These are phyloP conservation scores for Adansonia digitata DNA, from an alignment of 345 rosid species.

Conservation along the genomic window DNA sequence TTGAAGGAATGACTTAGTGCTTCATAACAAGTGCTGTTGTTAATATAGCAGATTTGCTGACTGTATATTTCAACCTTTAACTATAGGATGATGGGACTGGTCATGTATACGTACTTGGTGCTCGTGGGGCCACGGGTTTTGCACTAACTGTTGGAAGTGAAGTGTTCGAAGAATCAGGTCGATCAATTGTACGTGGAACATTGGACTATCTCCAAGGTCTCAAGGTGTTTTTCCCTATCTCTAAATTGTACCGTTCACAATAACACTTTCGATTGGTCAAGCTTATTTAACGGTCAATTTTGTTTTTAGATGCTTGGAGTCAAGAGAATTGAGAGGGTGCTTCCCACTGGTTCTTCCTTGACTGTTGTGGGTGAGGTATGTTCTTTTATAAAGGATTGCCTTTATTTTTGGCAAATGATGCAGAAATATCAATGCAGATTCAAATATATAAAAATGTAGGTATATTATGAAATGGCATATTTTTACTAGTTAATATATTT, in stretches of 20 bases:
- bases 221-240: conserved; percentile 46
- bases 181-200: conserved; percentile 89
- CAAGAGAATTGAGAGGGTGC: conserved; percentile 87
- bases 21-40: not conserved
- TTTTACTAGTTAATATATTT: not conserved
- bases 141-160: conserved; percentile 66
- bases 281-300: conserved; percentile 17
- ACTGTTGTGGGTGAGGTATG: conserved; percentile 97
- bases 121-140: conserved; percentile 67
- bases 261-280: not conserved
- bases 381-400: not conserved
- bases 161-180: conserved; percentile 85
- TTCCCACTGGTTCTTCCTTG: conserved; percentile 85
- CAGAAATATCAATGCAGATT: not conserved
- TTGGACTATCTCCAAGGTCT: conserved; percentile 93
- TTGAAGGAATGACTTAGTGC: not conserved
- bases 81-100: conserved; percentile 81
- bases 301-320: conserved; percentile 90
- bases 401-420: not conserved
- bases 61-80: not conserved
- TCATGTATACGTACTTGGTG: conserved; percentile 65
- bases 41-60: not conserved
- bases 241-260: not conserved
- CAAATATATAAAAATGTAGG: not conserved
- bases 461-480: not conserved